Evolutionary conservation across 805 yeast species (phyloP).

Genomic region (Candida takata): DNA sequence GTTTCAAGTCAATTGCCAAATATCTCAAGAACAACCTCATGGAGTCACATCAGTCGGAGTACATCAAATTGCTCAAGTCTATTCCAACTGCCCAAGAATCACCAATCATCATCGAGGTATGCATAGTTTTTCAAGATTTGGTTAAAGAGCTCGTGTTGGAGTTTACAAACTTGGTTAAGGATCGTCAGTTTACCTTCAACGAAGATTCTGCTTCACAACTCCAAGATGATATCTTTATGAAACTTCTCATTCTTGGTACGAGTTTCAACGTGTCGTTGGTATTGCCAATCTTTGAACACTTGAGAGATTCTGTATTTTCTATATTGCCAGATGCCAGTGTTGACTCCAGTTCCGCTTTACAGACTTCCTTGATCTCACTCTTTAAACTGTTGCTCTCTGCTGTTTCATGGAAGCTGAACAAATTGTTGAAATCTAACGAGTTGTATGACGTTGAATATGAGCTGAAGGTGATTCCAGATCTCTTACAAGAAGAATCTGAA

Average conservation of each 20-base stretch:
- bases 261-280: slow-evolving; percentile 8
- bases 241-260: slow-evolving; percentile 15
- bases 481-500: slow-evolving; percentile 9
- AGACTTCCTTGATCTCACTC: slow-evolving; percentile 1
- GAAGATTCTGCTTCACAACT: slow-evolving; percentile 9
- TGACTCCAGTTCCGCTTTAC: neutral
- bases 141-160: slow-evolving; percentile 13
- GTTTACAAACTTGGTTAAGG: slow-evolving; percentile 9
- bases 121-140: slow-evolving; percentile 5
- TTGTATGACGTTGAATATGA: slow-evolving; percentile 16
- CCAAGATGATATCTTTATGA: slow-evolving; percentile 15
- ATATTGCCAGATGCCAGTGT: neutral
- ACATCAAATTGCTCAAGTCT: slow-evolving; percentile 4
- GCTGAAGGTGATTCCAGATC: slow-evolving; percentile 10
- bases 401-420: slow-evolving; percentile 15
- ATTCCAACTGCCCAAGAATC: slow-evolving; percentile 4
- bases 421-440: slow-evolving; percentile 12
- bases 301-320: slow-evolving; percentile 5
- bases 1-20: slow-evolving; percentile 10
- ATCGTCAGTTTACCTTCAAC: slow-evolving; percentile 8
- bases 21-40: slow-evolving; percentile 17
- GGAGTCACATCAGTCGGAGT: slow-evolving; percentile 9
- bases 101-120: slow-evolving; percentile 8
- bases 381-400: slow-evolving; percentile 15
- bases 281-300: slow-evolving; percentile 5